Percentiles rank a stretch among this genome's conserved stretches.
These are phyloP conservation scores for Hevea brasiliensis DNA, from an alignment of 345 rosid species.

Conservation along the genomic window DNA sequence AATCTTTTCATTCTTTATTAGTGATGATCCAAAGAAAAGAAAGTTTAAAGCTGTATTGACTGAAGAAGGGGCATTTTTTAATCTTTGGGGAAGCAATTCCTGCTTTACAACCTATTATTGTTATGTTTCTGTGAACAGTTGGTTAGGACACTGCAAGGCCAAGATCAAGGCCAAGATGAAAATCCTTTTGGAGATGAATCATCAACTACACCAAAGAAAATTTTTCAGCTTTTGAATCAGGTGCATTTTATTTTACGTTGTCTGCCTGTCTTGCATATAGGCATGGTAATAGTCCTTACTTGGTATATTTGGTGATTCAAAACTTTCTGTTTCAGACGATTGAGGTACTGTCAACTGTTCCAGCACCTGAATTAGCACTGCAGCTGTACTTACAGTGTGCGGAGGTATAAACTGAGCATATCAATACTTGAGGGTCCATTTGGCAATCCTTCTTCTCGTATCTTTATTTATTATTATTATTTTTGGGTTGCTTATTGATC, in stretches of 20 bases:
- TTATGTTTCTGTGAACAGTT: slow-evolving; percentile 45
- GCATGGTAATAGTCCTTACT: background rate
- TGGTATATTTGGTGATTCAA: background rate
- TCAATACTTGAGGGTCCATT: slow-evolving; percentile 10
- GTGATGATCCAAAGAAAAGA: too few relatives aligned
- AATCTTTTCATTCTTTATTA: too few relatives aligned
- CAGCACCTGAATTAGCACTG: slow-evolving; percentile 88
- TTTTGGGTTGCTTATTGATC: slow-evolving; percentile 2
- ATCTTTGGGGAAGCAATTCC: slow-evolving; percentile 3
- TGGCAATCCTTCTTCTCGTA: background rate
- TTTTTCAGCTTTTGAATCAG: slow-evolving; percentile 93
- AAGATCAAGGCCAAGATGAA: slow-evolving; percentile 87
- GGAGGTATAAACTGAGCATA: slow-evolving; percentile 54
- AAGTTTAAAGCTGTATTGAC: background rate
- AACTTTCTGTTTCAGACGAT: slow-evolving; percentile 54
- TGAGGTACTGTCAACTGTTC: slow-evolving; percentile 71
- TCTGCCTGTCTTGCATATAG: background rate
- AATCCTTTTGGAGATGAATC: slow-evolving; percentile 90
- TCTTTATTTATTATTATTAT: background rate
- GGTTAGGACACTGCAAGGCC: slow-evolving; percentile 80
- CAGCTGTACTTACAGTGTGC: slow-evolving; percentile 92
- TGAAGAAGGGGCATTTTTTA: background rate
- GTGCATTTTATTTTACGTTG: slow-evolving; percentile 23
- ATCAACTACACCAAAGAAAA: slow-evolving; percentile 75
- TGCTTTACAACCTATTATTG: slow-evolving; percentile 1